Conservation (phyloP, 345 rosid genomes). For the Sapria himalayana region DNA sequence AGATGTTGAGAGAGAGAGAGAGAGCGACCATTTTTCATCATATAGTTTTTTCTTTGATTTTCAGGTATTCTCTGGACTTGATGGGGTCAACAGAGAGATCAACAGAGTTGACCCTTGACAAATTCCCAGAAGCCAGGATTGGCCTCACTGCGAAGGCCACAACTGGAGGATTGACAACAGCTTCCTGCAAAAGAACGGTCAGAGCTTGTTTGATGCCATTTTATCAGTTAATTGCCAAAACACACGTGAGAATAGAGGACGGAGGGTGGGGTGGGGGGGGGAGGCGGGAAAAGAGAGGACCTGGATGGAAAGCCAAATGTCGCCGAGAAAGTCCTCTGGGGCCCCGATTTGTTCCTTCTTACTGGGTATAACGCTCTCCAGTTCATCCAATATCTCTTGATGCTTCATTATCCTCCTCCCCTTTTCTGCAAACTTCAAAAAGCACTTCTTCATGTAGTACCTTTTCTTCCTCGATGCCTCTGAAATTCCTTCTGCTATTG, state of each 20-base stretch:
- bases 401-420: constrained; percentile 43
- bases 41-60: constrained; percentile 54
- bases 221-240: too few relatives aligned
- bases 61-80: constrained; percentile 37
- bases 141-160: constrained; percentile 67
- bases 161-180: constrained; percentile 59
- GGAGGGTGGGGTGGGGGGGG: neutral
- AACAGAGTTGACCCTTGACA: constrained; percentile 47
- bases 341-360: constrained; percentile 19
- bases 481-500: constrained; percentile 71
- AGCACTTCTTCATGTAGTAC: constrained; percentile 61
- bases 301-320: constrained; percentile 36
- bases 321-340: constrained; percentile 31
- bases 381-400: constrained; percentile 40
- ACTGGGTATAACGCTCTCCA: constrained; percentile 34
- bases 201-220: too few relatives aligned
- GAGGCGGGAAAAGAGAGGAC: constrained; percentile 5
- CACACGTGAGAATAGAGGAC: too few relatives aligned
- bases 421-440: constrained; percentile 27
- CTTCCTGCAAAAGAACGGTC: constrained; percentile 39
- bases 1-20: neutral
- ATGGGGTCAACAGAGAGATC: constrained; percentile 41
- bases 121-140: constrained; percentile 83
- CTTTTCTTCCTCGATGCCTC: constrained; percentile 63
- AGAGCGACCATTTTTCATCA: constrained; percentile 48